Conservation (phyloP, 768 basidiomycete genomes). For the Tremella fuciformis region DNA sequence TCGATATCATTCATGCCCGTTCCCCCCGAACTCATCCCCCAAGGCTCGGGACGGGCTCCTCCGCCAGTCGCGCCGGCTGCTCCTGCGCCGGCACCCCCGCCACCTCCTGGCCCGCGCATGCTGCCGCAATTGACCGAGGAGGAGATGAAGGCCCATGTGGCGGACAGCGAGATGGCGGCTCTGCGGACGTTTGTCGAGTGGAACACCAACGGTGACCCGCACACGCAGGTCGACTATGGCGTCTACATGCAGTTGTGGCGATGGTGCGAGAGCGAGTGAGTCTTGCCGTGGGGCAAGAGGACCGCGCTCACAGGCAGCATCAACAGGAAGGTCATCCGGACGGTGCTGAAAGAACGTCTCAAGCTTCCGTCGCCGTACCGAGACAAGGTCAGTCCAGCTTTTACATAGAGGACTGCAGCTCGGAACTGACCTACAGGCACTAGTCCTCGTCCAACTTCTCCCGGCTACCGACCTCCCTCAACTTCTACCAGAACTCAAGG, state of each 20-base stretch:
- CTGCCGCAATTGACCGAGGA: neutral
- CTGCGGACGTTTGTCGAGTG: slow-evolving; percentile 1
- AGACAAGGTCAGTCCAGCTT: slow-evolving; percentile 4
- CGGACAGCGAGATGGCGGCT: neutral
- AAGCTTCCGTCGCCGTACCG: slow-evolving; percentile 3
- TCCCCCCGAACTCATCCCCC: too few species aligned
- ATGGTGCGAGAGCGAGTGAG: slow-evolving; percentile 2
- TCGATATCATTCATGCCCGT: too few species aligned
- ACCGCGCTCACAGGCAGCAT: neutral
- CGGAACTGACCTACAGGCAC: neutral
- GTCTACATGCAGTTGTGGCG: slow-evolving; percentile 4
- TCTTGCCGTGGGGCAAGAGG: neutral
- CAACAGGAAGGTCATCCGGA: slow-evolving; percentile 1
- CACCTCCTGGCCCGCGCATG: too few species aligned
- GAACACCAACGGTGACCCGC: slow-evolving; percentile 1
- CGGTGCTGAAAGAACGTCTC: slow-evolving; percentile 3
- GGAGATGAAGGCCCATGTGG: neutral
- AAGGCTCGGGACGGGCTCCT: too few species aligned
- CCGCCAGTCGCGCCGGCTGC: too few species aligned
- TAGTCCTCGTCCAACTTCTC: neutral
- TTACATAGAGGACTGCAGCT: neutral
- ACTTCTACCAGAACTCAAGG: neutral
- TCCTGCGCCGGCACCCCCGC: too few species aligned
- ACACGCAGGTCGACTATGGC: slow-evolving; percentile 2
- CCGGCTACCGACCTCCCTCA: neutral